Base-by-base conservation (phyloP, 441 rosid genomes). In the Isatis lusitanica region DNA sequence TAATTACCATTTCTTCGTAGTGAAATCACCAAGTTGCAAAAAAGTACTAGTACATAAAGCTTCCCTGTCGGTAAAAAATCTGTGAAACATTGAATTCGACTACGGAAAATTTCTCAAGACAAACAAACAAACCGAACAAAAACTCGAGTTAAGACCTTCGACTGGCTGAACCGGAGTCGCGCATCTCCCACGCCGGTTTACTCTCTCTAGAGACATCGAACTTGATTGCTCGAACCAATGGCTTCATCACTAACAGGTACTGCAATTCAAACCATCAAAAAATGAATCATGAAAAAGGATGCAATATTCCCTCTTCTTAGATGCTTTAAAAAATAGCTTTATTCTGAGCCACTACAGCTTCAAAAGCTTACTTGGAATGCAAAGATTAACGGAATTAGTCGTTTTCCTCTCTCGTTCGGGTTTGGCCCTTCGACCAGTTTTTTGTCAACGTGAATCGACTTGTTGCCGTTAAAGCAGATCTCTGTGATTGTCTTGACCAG, bases 351-450 rank as follows among this genome's bases (percentile, higher is more conserved):
- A 31, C 40, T 44, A 28, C 53, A 63, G 53, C 68, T 44, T 28
- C 1, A 30, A 43, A 24, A 53, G 57, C 82, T 77, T 83, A 83
- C 88, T 66, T 85, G 86, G 70, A 83, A 55, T 33, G 82, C 83
- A 46, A 81, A 68, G 57, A 81, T 76, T 12, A 85, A 65, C 7
- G 88, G 88, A 31, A 85, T 85, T 1, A 81, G 57, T 42, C 78
- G 71, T 73, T 83, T 85, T 60, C 84, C 84, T 58, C 72, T 81
- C 52, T 74, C 78, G 63, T 83, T 79, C 44, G 88, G 88, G 66
- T 85, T 81, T 30, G 75, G 81, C 21, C 88, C 88, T 39, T 85
- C 88, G 2, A 85, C 78, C 35, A 83, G 68, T 79, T 85, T 83
- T 80, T 81, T 79, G 74, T 85, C 82, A 18, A 85, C 86, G 44